A percentile compares a stretch with the other conserved stretches of the same genome.
phyloP scores from a whole-genome alignment of 805 yeast genomes.

The Blastobotrys terrestris region DNA sequence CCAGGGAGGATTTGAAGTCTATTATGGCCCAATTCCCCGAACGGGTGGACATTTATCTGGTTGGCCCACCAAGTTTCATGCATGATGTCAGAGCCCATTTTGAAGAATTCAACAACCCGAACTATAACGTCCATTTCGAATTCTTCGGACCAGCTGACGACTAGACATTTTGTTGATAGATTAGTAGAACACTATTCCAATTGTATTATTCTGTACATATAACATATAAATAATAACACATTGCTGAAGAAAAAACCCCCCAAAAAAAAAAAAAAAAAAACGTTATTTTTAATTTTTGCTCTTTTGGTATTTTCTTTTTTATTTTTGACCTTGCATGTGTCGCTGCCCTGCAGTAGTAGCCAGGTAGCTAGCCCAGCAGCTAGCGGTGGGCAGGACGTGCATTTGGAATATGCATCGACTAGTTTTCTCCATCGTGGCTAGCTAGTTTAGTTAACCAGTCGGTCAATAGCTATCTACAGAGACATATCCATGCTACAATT shows the following conservation, averaged over 20 bases:
- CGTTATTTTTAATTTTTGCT: too few relatives aligned
- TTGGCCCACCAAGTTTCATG: constrained; percentile 10
- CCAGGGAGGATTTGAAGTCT: neutral
- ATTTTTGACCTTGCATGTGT: too few relatives aligned
- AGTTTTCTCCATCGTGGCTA: too few relatives aligned
- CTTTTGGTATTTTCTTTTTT: too few relatives aligned
- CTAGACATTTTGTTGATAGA: constrained; percentile 14
- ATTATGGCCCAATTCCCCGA: constrained; percentile 2
- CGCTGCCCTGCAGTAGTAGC: too few relatives aligned
- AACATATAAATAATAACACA: neutral
- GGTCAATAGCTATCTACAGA: too few relatives aligned
- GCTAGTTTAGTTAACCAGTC: too few relatives aligned
- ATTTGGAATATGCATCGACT: too few relatives aligned
- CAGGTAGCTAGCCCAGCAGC: too few relatives aligned
- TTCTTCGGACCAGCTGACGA: constrained; percentile 12
- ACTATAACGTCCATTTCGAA: constrained; percentile 4
- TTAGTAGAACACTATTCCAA: neutral
- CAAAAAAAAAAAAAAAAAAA: too few relatives aligned
- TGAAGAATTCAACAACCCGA: neutral
- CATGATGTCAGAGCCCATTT: constrained; percentile 3
- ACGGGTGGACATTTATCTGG: constrained; percentile 6
- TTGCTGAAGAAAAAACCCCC: neutral
- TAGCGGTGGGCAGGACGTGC: too few relatives aligned
- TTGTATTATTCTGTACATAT: neutral
- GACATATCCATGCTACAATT: too few relatives aligned